A percentile compares a stretch with the other conserved stretches of the same genome.
Evolutionary conservation across 306 rosid species (phyloP).

Genomic region (Carpinus fangiana): DNA sequence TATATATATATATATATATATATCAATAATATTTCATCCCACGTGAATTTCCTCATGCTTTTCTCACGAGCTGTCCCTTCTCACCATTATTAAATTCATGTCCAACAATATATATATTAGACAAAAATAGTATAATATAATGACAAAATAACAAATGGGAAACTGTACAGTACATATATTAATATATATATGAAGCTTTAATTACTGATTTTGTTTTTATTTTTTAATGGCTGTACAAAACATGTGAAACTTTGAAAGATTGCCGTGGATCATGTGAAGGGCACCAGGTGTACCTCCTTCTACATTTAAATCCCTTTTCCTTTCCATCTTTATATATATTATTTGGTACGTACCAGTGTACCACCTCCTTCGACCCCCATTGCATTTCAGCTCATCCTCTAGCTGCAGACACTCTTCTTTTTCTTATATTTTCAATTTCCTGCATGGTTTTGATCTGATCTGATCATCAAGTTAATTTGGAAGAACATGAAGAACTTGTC

Average conservation of each 20-base stretch:
- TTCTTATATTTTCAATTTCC: background rate
- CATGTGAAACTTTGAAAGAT: slow-evolving; percentile 58
- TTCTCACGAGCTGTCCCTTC: no score
- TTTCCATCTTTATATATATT: slow-evolving; percentile 11
- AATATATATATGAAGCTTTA: slow-evolving; percentile 27
- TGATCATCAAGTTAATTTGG: background rate
- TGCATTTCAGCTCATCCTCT: no score
- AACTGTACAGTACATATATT: no score
- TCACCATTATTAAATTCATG: no score
- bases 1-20: no score
- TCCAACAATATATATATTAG: no score
- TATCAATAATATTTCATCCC: no score
- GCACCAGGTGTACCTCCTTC: slow-evolving; percentile 45
- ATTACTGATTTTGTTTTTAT: background rate
- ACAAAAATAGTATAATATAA: no score
- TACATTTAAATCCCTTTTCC: slow-evolving; percentile 50
- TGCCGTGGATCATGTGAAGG: slow-evolving; percentile 89
- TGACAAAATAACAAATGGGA: no score
- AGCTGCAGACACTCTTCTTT: slow-evolving; percentile 16
- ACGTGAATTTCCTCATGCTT: no score
- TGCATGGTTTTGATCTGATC: background rate
- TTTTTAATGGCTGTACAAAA: slow-evolving; percentile 44
- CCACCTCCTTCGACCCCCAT: background rate
- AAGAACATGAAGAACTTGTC: slow-evolving; percentile 47
- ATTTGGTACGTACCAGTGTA: background rate